These are phyloP conservation scores for Phytophthora pinifolia DNA, from an alignment of 352 stramenopile species.

Conservation along the genomic window DNA sequence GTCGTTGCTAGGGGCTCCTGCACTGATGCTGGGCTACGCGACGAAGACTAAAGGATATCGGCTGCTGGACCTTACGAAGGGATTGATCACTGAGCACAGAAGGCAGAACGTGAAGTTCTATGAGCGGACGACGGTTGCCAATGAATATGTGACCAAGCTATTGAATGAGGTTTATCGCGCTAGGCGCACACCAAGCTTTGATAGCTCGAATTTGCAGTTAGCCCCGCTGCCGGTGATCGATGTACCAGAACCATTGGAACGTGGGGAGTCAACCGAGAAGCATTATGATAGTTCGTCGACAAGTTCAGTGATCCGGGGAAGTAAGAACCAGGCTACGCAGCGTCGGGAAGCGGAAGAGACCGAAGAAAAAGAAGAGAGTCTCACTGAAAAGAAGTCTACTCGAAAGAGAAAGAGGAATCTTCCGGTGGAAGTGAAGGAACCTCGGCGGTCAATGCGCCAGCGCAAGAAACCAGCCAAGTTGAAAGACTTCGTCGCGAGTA, in stretches of 20 bases:
- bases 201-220: conserved; percentile 5
- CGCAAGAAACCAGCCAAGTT: no score
- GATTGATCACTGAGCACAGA: conserved; percentile 7
- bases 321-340: no score
- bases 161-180: conserved; percentile 7
- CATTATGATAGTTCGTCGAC: no score
- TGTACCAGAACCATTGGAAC: background rate
- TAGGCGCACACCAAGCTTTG: background rate
- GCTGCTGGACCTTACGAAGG: background rate
- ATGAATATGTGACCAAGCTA: conserved; percentile 1
- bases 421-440: no score
- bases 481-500: background rate
- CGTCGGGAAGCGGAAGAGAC: no score
- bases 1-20: conserved; percentile 1
- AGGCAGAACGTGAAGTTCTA: conserved; percentile 15
- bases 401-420: no score
- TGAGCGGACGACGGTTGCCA: conserved; percentile 4
- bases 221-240: conserved; percentile 1
- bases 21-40: conserved; percentile 5
- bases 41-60: conserved; percentile 3
- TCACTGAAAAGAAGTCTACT: no score
- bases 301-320: no score
- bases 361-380: no score
- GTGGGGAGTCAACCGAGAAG: background rate
- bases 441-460: no score